Evolutionary conservation across 2,329 filamentous ascomycete genomes (phyloP).

Genomic region (Monosporascus sp.): DNA sequence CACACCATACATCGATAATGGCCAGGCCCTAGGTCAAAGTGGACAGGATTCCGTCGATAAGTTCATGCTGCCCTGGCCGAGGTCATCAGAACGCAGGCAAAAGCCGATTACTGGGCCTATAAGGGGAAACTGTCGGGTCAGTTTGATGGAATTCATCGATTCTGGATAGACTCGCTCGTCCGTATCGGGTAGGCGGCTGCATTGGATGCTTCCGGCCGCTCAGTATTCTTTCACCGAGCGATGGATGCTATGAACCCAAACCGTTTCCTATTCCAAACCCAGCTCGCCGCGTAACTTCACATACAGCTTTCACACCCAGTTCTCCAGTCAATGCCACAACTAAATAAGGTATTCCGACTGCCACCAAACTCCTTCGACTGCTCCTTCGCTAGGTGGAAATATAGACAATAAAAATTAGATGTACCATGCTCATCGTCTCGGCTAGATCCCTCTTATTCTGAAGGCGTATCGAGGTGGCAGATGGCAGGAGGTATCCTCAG

Average conservation of each 20-base stretch:
- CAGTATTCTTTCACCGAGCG: background rate
- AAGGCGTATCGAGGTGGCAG: slow-evolving; percentile 18
- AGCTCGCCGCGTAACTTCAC: background rate
- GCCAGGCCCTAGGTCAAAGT: background rate
- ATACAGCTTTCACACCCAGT: background rate
- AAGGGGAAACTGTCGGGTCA: too few relatives aligned
- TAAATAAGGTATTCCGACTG: background rate
- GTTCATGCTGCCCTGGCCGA: background rate
- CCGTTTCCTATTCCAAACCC: background rate
- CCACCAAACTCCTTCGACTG: background rate
- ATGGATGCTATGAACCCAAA: background rate
- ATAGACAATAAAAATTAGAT: slow-evolving; percentile 32
- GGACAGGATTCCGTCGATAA: background rate
- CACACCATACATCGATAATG: background rate
- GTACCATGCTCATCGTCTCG: slow-evolving; percentile 18
- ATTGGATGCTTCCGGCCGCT: background rate
- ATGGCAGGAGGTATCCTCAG: slow-evolving; percentile 28
- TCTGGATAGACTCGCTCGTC: background rate
- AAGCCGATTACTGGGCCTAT: background rate
- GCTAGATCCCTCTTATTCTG: slow-evolving; percentile 17
- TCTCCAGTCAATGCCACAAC: background rate
- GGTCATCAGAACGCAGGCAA: background rate
- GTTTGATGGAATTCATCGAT: background rate
- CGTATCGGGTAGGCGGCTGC: background rate
- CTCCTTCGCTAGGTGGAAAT: slow-evolving; percentile 12